phyloP scores from a whole-genome alignment of 495 filamentous ascomycete genomes.

The Xylaria venustula region DNA sequence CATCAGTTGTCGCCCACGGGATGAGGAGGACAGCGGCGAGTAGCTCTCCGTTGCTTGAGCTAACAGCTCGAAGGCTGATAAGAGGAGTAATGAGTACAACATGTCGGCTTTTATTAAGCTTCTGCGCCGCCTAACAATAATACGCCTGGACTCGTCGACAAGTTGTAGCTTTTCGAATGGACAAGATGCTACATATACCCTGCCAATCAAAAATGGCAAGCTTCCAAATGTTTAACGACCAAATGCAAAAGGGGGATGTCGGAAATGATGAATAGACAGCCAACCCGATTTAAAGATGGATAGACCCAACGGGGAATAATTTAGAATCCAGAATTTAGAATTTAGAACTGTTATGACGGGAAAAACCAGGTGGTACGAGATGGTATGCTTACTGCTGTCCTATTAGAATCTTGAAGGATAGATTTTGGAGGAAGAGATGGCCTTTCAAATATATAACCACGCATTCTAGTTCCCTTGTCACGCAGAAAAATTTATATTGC shows the following conservation, averaged over 20 bases:
- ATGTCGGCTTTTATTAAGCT: background rate
- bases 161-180: background rate
- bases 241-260: background rate
- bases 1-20: conserved; percentile 20
- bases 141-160: too few species aligned
- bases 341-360: too few species aligned
- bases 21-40: conserved; percentile 2
- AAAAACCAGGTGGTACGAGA: too few species aligned
- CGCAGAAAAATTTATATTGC: background rate
- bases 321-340: background rate
- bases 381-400: too few species aligned
- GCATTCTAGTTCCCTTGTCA: background rate
- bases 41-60: conserved; percentile 16
- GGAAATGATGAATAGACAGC: too few species aligned
- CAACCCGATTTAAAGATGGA: background rate
- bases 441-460: conserved; percentile 5
- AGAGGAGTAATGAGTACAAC: conserved; percentile 8
- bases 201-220: background rate
- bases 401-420: too few species aligned
- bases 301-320: background rate
- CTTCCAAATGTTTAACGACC: background rate
- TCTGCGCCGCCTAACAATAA: too few species aligned
- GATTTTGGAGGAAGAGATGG: too few species aligned
- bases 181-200: background rate
- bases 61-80: conserved; percentile 13